Evolutionary conservation across 306 rosid species (phyloP).

Genomic region (Rosa multiflora): DNA sequence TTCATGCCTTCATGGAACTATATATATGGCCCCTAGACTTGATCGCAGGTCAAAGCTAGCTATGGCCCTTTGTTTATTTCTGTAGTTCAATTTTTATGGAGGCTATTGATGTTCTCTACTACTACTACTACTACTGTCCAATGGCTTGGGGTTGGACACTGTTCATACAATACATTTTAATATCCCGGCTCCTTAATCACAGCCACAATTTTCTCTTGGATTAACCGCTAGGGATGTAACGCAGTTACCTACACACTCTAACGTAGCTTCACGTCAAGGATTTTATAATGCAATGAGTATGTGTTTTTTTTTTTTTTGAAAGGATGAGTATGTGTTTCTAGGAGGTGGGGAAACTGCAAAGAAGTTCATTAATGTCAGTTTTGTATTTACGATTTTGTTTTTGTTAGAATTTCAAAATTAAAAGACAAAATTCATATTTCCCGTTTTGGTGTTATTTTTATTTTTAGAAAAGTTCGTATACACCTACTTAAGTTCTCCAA

Average conservation of each 20-base stretch:
- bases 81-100: background rate
- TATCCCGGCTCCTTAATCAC: background rate
- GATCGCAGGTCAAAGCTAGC: background rate
- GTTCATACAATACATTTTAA: background rate
- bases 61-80: background rate
- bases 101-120: background rate
- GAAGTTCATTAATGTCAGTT: background rate
- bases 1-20: background rate
- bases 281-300: background rate
- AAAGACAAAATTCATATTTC: background rate
- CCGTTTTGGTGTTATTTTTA: background rate
- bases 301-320: no score
- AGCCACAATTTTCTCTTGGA: background rate
- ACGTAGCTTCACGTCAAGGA: background rate
- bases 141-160: background rate
- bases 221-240: background rate
- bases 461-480: background rate
- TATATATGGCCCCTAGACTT: background rate
- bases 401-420: background rate
- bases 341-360: no score
- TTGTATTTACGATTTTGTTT: background rate
- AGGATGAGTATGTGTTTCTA: no score
- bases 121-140: background rate
- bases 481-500: no score
- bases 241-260: background rate